A percentile compares a stretch with the other conserved stretches of the same genome.
Conservation (phyloP, 306 rosid species). For the Acacia confusa region DNA sequence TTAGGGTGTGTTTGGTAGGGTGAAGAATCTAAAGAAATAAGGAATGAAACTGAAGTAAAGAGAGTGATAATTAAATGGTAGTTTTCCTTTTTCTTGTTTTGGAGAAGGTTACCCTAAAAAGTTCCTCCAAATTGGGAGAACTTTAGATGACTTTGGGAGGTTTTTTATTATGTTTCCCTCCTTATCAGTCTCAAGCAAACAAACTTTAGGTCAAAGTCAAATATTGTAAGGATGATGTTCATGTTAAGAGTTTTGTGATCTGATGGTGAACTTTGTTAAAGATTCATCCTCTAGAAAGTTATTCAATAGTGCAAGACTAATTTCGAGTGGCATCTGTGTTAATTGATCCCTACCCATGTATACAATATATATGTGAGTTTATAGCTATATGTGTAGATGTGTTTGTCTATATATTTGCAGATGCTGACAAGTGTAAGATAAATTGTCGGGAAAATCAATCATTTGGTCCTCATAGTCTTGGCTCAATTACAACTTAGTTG, state of each 20-base stretch:
- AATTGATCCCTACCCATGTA: neutral
- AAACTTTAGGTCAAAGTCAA: neutral
- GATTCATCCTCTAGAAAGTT: neutral
- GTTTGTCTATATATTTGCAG: neutral
- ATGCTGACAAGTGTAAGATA: no score
- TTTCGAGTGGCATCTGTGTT: neutral
- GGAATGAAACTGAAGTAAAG: neutral
- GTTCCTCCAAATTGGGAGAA: neutral
- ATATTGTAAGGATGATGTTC: neutral
- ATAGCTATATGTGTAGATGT: neutral
- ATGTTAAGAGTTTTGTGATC: neutral
- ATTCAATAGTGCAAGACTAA: neutral
- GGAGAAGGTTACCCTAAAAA: neutral
- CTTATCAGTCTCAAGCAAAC: neutral
- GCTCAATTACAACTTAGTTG: neutral
- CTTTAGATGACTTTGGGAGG: neutral
- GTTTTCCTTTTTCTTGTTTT: neutral
- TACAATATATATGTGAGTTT: neutral
- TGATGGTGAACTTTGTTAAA: neutral
- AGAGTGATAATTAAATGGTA: neutral
- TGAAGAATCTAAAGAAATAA: neutral
- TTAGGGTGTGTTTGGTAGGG: neutral
- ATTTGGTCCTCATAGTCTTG: neutral
- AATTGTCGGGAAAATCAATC: neutral
- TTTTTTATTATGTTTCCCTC: neutral